phyloP scores from a whole-genome alignment of 1,139 yeast species.

The Protomyces gravidus region DNA sequence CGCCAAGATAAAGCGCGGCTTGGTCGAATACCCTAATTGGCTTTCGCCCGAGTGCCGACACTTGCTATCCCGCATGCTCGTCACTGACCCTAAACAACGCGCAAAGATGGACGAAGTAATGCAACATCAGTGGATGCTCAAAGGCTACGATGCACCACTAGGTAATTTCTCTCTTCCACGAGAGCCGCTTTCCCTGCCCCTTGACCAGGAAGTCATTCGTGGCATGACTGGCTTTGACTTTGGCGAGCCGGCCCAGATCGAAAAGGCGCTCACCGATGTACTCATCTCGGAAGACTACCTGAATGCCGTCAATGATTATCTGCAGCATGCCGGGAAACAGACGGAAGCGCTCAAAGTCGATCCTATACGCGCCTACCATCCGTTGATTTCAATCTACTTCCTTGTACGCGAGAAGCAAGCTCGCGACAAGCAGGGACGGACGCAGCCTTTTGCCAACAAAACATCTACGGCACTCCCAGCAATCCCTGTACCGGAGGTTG shows the following conservation, averaged over 20 bases:
- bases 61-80: constrained; percentile 79
- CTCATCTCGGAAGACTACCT: constrained; percentile 66
- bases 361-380: constrained; percentile 65
- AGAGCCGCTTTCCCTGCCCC: constrained; percentile 66
- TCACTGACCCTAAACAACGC: constrained; percentile 77
- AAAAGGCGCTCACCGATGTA: constrained; percentile 54
- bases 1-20: constrained; percentile 87
- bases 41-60: constrained; percentile 80
- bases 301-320: constrained; percentile 62
- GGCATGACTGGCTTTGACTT: constrained; percentile 79
- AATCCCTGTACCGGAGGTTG: constrained; percentile 16
- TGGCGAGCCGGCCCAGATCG: constrained; percentile 61
- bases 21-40: constrained; percentile 84
- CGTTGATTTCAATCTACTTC: constrained; percentile 78
- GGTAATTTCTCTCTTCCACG: constrained; percentile 72
- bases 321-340: not conserved
- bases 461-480: constrained; percentile 12
- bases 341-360: constrained; percentile 28
- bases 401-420: constrained; percentile 79
- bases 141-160: constrained; percentile 75
- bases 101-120: constrained; percentile 75
- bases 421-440: constrained; percentile 41
- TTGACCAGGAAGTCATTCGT: constrained; percentile 64
- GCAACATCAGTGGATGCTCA: constrained; percentile 91
- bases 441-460: constrained; percentile 6